phyloP scores from a whole-genome alignment of 345 rosid genomes.

The Arabis hirsuta region DNA sequence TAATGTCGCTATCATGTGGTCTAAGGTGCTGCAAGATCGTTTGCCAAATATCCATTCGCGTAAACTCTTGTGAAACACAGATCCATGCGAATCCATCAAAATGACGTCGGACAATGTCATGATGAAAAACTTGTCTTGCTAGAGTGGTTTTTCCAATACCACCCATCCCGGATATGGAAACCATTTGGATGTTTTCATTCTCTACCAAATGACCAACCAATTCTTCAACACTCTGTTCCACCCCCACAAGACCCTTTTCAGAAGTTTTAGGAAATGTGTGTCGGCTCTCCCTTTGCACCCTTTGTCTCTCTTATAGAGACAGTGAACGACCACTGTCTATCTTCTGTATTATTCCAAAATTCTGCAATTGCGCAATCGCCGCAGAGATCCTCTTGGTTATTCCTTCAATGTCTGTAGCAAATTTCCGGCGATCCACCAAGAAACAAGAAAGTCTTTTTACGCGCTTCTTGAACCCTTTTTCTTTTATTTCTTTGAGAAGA shows the following conservation, averaged over 20 bases:
- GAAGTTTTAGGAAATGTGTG: too few species aligned
- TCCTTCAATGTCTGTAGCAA: neutral
- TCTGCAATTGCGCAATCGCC: conserved; percentile 36
- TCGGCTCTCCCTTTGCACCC: neutral
- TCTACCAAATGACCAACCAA: too few species aligned
- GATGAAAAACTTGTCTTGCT: conserved; percentile 39
- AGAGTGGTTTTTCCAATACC: too few species aligned
- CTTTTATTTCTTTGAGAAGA: too few species aligned
- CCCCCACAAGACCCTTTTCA: too few species aligned
- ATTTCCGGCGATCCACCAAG: neutral
- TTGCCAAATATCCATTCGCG: conserved; percentile 35
- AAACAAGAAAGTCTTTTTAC: neutral
- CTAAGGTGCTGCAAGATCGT: conserved; percentile 39
- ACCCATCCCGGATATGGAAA: too few species aligned
- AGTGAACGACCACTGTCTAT: neutral
- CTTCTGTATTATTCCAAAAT: conserved; percentile 27
- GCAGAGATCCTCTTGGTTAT: conserved; percentile 39
- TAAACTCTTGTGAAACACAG: conserved; percentile 42
- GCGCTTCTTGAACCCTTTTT: neutral
- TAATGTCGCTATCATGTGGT: conserved; percentile 18
- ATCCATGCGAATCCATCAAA: conserved; percentile 48
- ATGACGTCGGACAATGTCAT: conserved; percentile 13
- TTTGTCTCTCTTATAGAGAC: conserved; percentile 17
- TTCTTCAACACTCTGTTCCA: too few species aligned
- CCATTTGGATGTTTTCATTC: too few species aligned